These are phyloP conservation scores for Thelonectria olida DNA, from an alignment of 2,329 filamentous ascomycete genomes.

Conservation along the genomic window DNA sequence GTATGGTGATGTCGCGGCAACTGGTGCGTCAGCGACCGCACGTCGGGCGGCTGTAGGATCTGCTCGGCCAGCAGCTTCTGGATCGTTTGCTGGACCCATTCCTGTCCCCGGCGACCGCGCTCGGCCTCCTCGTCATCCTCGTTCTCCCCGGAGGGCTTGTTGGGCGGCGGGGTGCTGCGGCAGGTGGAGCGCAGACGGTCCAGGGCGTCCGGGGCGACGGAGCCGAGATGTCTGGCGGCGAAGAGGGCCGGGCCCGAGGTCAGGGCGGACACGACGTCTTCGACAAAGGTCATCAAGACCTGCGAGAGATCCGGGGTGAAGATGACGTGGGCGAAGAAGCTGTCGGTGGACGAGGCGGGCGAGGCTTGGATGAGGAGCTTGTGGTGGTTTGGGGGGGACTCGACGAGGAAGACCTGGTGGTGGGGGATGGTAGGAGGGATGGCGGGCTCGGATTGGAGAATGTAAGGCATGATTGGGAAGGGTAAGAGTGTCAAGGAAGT, in stretches of 20 bases:
- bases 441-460: slow-evolving; percentile 1
- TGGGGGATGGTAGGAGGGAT: neutral
- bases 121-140: neutral
- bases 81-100: slow-evolving; percentile 24
- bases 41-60: slow-evolving; percentile 26
- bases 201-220: slow-evolving; percentile 28
- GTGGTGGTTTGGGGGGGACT: slow-evolving; percentile 25
- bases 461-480: neutral
- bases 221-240: slow-evolving; percentile 29
- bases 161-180: slow-evolving; percentile 4
- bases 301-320: neutral
- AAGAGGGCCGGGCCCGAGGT: slow-evolving; percentile 21
- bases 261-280: slow-evolving; percentile 16
- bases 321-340: slow-evolving; percentile 25
- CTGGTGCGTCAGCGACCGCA: slow-evolving; percentile 6
- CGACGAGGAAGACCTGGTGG: slow-evolving; percentile 31
- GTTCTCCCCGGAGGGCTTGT: neutral
- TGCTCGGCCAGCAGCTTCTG: slow-evolving; percentile 19
- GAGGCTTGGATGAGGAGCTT: slow-evolving; percentile 32
- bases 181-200: slow-evolving; percentile 28
- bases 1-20: slow-evolving; percentile 35
- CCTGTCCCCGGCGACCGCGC: slow-evolving; percentile 7
- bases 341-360: slow-evolving; percentile 7
- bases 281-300: slow-evolving; percentile 11
- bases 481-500: neutral